Conservation (phyloP, 148 eudicot genomes). For the Rhododendron henanense region DNA sequence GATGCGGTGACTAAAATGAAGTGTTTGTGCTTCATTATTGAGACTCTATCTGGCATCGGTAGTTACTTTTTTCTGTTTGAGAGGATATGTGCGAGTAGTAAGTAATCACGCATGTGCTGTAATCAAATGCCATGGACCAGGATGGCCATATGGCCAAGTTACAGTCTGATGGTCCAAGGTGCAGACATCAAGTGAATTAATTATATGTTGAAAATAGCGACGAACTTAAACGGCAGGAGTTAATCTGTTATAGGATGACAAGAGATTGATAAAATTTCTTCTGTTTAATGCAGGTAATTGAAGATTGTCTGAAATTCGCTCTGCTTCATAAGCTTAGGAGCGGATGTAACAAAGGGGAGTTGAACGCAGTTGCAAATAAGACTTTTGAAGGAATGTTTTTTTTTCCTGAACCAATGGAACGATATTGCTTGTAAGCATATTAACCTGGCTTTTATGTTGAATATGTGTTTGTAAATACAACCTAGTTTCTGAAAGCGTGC, state of each 20-base stretch:
- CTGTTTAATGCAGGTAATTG: constrained; percentile 26
- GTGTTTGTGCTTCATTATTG: background rate
- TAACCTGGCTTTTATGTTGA: background rate
- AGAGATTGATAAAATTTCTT: background rate
- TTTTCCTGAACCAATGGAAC: constrained; percentile 14
- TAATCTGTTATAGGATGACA: constrained; percentile 17
- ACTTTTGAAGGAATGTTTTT: constrained; percentile 20
- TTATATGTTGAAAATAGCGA: constrained; percentile 30
- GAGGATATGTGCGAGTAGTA: background rate
- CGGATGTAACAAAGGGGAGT: constrained; percentile 32
- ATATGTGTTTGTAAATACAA: constrained; percentile 1
- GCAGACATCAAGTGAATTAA: constrained; percentile 39
- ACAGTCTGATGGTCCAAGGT: constrained; percentile 37
- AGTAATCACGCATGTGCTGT: constrained; percentile 4
- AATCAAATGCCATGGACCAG: constrained; percentile 23
- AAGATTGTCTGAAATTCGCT: constrained; percentile 26
- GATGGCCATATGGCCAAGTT: constrained; percentile 31
- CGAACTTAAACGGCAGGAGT: constrained; percentile 22
- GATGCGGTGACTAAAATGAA: background rate
- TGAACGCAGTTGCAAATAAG: constrained; percentile 27
- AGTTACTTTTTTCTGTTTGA: background rate
- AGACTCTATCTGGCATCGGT: background rate
- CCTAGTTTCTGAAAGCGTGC: background rate
- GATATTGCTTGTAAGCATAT: background rate
- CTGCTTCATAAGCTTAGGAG: constrained; percentile 36